Base-by-base conservation (phyloP, 1,139 yeast species). In the Hyphopichia burtonii region DNA sequence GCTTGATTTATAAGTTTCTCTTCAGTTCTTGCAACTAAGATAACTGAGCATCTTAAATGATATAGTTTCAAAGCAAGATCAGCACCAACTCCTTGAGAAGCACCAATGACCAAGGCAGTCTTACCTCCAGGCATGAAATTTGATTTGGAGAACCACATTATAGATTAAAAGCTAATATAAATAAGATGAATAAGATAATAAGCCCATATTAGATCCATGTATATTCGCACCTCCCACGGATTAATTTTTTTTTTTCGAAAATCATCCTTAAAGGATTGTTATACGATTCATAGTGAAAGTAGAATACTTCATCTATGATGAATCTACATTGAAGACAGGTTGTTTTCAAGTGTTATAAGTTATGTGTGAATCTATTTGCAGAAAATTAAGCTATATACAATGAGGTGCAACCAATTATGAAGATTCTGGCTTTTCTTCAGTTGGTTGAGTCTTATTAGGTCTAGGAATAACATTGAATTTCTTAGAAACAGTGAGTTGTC, bases 51-150 rank as follows among this genome's bases (percentile, higher is more conserved):
- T 6, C 86, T 84, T 20, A 62, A 57, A 3, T 65, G 48, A 44
- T 78, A 83, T 38, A 85, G 65, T 46, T 78, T 71, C 33, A 68
- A 66, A 0, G 96, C 96, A 42, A 94, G 61, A 37, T 87, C 86
- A 2, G 82, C 82, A 0, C 99, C 99, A 1, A 93, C 69, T 0
- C 99, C 99, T 56, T 93, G 99, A 0, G 98, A 90, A 0, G 93
- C 99, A 1, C 99, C 99, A 0, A 96, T 79, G 16, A 94, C 75
- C n/a, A 93, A 74, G 2, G 87, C 91, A 1, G 79, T 59, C 61
- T 83, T 82, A 19, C 78, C 80, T 22, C 59, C 48, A 2, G 68
- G 63, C 35, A 59, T 51, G 45, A 71, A 66, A 27, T 68, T 52
- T 3, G 55, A 46, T 31, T 45, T 54, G 20, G 59, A 58, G 45